phyloP scores from a whole-genome alignment of 345 rosid species.

The Brassica nigra region DNA sequence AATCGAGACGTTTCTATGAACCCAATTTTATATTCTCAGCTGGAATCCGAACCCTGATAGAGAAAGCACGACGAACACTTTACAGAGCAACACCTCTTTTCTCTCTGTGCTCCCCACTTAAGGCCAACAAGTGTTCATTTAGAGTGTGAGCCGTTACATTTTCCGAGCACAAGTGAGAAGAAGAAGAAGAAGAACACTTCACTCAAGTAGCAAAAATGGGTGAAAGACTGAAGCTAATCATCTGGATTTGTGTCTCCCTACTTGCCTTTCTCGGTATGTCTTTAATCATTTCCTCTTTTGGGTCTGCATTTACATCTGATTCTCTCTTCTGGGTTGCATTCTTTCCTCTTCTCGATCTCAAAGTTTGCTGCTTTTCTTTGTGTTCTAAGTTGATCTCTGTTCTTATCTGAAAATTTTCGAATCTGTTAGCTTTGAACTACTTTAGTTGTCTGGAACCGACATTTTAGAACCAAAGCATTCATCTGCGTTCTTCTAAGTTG shows the following conservation, averaged over 20 bases:
- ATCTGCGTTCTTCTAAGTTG: background rate
- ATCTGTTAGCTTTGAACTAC: slow-evolving; percentile 15
- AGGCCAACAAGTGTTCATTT: slow-evolving; percentile 9
- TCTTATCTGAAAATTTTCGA: slow-evolving; percentile 23
- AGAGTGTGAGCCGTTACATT: slow-evolving; percentile 27
- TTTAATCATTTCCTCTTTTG: background rate
- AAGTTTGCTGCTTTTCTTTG: slow-evolving; percentile 15
- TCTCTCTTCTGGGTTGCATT: slow-evolving; percentile 20
- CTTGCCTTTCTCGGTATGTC: slow-evolving; percentile 32
- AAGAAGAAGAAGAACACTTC: slow-evolving; percentile 26
- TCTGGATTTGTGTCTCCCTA: slow-evolving; percentile 29
- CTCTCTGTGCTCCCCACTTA: slow-evolving; percentile 7
- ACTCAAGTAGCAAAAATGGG: slow-evolving; percentile 23
- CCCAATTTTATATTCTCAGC: slow-evolving; percentile 25
- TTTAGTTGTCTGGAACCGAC: slow-evolving; percentile 5
- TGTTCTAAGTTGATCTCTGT: background rate
- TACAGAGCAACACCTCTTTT: background rate
- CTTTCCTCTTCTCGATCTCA: slow-evolving; percentile 6
- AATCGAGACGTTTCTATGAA: slow-evolving; percentile 40
- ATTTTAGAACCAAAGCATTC: background rate
- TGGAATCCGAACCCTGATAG: slow-evolving; percentile 38
- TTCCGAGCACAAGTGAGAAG: slow-evolving; percentile 17
- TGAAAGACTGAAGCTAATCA: slow-evolving; percentile 16
- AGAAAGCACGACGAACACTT: slow-evolving; percentile 28
- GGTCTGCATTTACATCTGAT: slow-evolving; percentile 26